Base-by-base conservation (phyloP, 129 eudicot genomes). In the Dittrichia graveolens region DNA sequence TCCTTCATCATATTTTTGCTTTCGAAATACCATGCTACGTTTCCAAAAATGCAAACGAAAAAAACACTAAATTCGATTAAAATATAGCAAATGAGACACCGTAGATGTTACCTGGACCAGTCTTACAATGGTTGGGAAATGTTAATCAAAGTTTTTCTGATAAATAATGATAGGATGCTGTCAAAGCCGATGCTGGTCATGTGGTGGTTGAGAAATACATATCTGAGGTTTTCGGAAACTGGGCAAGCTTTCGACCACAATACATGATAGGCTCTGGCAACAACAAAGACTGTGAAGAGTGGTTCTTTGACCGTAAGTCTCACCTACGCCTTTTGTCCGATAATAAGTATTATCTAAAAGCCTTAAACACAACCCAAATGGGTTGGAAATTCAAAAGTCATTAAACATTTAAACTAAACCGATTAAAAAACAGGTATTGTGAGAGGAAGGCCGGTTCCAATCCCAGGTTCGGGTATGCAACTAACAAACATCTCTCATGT, bases 381-480 rank as follows among this genome's bases (percentile, higher is more conserved):
- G 31, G 31, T 24, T 24, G 31, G 31, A 24, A 24, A 24, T 24
- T 24, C 31, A 24, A n/a, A 31, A 24, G 0, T 50, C 19, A 66
- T 48, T 38, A 14, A 3, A 14, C 35, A 68, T 59, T 15, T 60
- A 9, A n/a, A 61, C 9, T 62, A 8, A 61, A 53, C 14, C n/a
- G 42, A 19, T 12, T 37, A 1, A 57, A 16, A 67, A 65, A 67
- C 88, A 95, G 99, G 99, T 57, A 91, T 95, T 72, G 99, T 91
- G 58, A 76, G 99, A 11, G 96, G 93, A 4, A 83, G 97, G 71
- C 96, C 96, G 3, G 78, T 95, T 48, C 95, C 84, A 7, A 95
- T 95, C 61, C 99, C 99, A 4, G 97, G 99, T 65, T 95, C 99
- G 34, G 97, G 99, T 37, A 88, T 95, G 99, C 99, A 95, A 73